Percentiles rank a stretch among this genome's conserved stretches.
phyloP scores from a whole-genome alignment of 495 filamentous ascomycete genomes.

The Aspergillus funiculosus region DNA sequence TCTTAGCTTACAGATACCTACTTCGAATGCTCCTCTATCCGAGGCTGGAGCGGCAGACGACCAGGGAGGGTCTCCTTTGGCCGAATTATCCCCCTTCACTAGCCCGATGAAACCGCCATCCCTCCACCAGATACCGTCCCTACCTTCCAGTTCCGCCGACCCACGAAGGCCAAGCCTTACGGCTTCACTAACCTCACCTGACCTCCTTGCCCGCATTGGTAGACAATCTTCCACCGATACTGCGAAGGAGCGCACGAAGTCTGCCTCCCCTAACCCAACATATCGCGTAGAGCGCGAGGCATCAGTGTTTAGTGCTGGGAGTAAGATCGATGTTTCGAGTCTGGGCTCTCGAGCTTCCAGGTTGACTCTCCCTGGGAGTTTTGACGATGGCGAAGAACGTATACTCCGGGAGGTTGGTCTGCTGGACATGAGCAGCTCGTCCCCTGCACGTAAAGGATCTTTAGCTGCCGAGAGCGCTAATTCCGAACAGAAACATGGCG shows the following conservation, averaged over 20 bases:
- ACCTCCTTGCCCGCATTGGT: constrained; percentile 22
- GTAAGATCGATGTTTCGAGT: constrained; percentile 35
- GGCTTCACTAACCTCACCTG: constrained; percentile 29
- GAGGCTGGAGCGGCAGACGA: not conserved
- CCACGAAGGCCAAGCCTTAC: constrained; percentile 36
- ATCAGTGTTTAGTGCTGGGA: constrained; percentile 36
- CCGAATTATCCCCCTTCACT: constrained; percentile 5
- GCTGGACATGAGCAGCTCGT: constrained; percentile 39
- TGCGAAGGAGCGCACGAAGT: constrained; percentile 27
- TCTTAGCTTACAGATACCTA: constrained; percentile 20
- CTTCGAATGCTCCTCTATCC: not conserved
- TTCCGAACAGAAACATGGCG: constrained; percentile 31
- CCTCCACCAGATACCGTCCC: constrained; percentile 12
- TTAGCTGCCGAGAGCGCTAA: constrained; percentile 33
- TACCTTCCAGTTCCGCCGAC: constrained; percentile 22
- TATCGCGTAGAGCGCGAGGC: constrained; percentile 34
- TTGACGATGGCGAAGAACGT: constrained; percentile 47
- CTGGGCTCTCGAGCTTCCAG: constrained; percentile 36
- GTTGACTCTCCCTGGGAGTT: constrained; percentile 32
- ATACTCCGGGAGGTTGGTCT: constrained; percentile 44
- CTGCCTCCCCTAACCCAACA: constrained; percentile 21
- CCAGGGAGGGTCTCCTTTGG: constrained; percentile 6
- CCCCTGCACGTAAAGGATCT: constrained; percentile 30
- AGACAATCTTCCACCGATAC: constrained; percentile 28
- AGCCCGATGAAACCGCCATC: constrained; percentile 7